These are phyloP conservation scores for Aspergillus neoniger DNA, from an alignment of 2,329 filamentous ascomycete species.

Conservation along the genomic window DNA sequence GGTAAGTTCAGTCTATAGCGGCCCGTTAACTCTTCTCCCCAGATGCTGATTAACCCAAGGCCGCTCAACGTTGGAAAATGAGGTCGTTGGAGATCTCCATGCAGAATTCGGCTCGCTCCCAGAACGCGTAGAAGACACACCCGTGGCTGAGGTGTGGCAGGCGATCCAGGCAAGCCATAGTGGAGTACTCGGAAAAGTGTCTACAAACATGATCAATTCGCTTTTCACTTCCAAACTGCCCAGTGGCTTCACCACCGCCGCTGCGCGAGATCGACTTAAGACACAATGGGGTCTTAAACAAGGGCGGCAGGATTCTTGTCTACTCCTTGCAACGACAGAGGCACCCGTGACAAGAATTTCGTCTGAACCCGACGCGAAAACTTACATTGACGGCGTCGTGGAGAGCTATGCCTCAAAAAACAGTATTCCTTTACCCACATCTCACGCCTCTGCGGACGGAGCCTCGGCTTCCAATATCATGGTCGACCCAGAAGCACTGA, in stretches of 20 bases:
- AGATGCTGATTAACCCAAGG: background rate
- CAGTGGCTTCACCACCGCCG: background rate
- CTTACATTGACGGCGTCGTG: background rate
- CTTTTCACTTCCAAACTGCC: constrained; percentile 8
- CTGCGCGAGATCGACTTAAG: background rate
- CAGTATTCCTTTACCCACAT: too few relatives aligned
- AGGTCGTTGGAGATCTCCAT: constrained; percentile 9
- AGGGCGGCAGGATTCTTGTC: background rate
- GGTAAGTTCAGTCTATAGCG: background rate
- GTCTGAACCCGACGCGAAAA: background rate
- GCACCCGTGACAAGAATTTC: background rate
- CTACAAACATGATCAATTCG: background rate
- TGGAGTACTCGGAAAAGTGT: background rate
- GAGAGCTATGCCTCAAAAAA: background rate
- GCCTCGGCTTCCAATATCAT: too few relatives aligned
- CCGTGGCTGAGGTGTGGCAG: background rate
- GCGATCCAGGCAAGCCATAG: background rate
- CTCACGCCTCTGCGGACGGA: too few relatives aligned
- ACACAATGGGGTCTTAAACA: background rate
- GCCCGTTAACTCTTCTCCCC: background rate
- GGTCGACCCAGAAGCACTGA: too few relatives aligned
- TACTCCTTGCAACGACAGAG: background rate
- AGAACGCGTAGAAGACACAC: background rate
- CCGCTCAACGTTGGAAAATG: constrained; percentile 9
- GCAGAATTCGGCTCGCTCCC: constrained; percentile 5